These are phyloP conservation scores for Macrophomina pseudophaseolina DNA, from an alignment of 2,329 filamentous ascomycete genomes.

Conservation along the genomic window DNA sequence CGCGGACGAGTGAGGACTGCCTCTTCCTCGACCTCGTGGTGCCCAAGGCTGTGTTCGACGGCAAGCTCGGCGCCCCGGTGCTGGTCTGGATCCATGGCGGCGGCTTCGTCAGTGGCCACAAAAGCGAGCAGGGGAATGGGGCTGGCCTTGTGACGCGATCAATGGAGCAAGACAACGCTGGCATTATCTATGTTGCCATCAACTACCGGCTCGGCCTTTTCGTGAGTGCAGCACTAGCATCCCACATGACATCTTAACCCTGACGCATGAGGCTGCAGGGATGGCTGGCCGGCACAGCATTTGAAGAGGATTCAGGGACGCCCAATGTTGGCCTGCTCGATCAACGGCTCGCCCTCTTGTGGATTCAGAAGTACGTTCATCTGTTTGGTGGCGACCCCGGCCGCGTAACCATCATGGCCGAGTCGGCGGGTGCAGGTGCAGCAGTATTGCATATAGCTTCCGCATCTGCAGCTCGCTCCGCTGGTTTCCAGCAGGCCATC, in stretches of 20 bases:
- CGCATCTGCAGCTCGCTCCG: background rate
- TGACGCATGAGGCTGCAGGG: background rate
- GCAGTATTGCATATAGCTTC: background rate
- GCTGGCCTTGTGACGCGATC: conserved; percentile 3
- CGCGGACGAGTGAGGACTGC: conserved; percentile 8
- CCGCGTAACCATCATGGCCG: background rate
- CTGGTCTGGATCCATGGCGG: conserved; percentile 5
- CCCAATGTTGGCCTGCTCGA: conserved; percentile 1
- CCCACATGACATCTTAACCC: background rate
- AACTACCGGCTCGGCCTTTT: conserved; percentile 4
- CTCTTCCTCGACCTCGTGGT: conserved; percentile 1
- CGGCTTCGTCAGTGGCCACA: conserved; percentile 4
- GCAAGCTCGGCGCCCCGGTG: background rate
- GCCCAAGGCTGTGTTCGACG: background rate
- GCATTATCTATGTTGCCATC: background rate
- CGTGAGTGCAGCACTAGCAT: background rate
- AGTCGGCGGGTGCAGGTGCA: background rate
- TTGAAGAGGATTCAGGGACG: background rate
- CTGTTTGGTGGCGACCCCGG: background rate
- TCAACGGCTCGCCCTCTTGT: background rate
- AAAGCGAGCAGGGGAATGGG: background rate
- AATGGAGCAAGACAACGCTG: background rate
- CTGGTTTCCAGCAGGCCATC: background rate
- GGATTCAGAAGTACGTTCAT: conserved; percentile 1
- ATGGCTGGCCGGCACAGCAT: background rate